phyloP scores from a whole-genome alignment of 2,329 filamentous ascomycete species.

The Cladosporium colombiae region DNA sequence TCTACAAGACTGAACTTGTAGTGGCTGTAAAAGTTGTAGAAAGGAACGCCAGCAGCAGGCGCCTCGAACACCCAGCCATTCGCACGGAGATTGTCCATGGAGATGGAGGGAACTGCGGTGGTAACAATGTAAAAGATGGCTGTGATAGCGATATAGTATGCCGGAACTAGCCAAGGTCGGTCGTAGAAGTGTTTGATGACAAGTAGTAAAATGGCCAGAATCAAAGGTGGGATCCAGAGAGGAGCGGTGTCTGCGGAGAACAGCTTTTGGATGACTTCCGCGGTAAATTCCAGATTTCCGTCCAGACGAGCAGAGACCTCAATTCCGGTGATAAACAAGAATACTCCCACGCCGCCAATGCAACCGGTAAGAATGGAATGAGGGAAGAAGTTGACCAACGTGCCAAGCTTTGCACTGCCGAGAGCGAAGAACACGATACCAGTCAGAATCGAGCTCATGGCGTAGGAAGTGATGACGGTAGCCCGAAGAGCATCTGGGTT shows the following conservation, averaged over 20 bases:
- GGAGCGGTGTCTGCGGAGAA: slow-evolving; percentile 71
- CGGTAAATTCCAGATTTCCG: slow-evolving; percentile 79
- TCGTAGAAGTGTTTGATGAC: slow-evolving; percentile 73
- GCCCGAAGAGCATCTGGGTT: slow-evolving; percentile 85
- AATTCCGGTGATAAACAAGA: slow-evolving; percentile 85
- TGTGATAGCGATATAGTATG: slow-evolving; percentile 80
- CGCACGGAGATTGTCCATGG: slow-evolving; percentile 66
- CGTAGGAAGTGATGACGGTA: slow-evolving; percentile 90
- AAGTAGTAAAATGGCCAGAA: slow-evolving; percentile 74
- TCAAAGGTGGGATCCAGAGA: slow-evolving; percentile 80
- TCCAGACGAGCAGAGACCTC: slow-evolving; percentile 90
- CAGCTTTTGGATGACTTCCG: slow-evolving; percentile 73
- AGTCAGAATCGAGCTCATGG: slow-evolving; percentile 86
- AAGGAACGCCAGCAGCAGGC: slow-evolving; percentile 81
- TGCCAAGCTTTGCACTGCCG: slow-evolving; percentile 82
- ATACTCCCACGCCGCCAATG: slow-evolving; percentile 96
- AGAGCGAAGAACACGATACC: slow-evolving; percentile 90
- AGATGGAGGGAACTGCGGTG: slow-evolving; percentile 65
- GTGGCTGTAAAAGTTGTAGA: slow-evolving; percentile 96
- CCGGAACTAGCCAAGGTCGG: slow-evolving; percentile 81
- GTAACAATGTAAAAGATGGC: slow-evolving; percentile 78
- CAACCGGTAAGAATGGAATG: slow-evolving; percentile 95
- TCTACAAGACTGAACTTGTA: slow-evolving; percentile 69
- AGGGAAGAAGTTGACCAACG: slow-evolving; percentile 94
- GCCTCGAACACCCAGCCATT: slow-evolving; percentile 90